These are phyloP conservation scores for Suhomyces xylopsoci DNA, from an alignment of 805 yeast genomes.

Conservation along the genomic window DNA sequence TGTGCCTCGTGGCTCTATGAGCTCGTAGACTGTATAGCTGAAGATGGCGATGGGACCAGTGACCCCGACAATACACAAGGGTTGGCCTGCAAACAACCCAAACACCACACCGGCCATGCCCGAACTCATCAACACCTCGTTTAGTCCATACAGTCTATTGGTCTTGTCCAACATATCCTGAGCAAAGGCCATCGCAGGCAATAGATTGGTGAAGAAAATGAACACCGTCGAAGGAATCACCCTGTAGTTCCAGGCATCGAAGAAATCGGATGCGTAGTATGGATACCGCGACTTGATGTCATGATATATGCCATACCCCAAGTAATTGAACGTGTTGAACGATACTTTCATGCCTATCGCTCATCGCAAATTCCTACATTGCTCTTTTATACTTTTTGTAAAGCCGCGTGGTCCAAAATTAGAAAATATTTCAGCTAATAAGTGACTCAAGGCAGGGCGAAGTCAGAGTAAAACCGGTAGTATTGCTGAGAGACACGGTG, in stretches of 20 bases:
- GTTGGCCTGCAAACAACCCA: slow-evolving; percentile 86
- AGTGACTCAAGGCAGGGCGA: neutral
- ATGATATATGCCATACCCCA: slow-evolving; percentile 50
- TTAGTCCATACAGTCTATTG: slow-evolving; percentile 81
- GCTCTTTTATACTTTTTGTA: neutral
- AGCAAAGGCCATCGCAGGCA: slow-evolving; percentile 95
- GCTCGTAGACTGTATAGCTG: slow-evolving; percentile 82
- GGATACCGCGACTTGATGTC: slow-evolving; percentile 59
- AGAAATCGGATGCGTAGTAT: slow-evolving; percentile 72
- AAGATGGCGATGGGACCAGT: slow-evolving; percentile 95
- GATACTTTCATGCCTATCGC: slow-evolving; percentile 4
- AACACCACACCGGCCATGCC: slow-evolving; percentile 89
- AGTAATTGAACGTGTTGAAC: slow-evolving; percentile 11
- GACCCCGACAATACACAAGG: slow-evolving; percentile 92
- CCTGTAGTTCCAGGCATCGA: slow-evolving; percentile 79
- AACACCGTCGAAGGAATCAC: slow-evolving; percentile 81
- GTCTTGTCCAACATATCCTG: slow-evolving; percentile 97
- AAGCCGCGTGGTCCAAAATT: neutral
- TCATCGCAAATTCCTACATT: neutral
- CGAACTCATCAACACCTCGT: slow-evolving; percentile 78
- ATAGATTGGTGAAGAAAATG: slow-evolving; percentile 83
- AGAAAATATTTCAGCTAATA: neutral
- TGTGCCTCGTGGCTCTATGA: slow-evolving; percentile 52
- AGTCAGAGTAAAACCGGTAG: neutral
- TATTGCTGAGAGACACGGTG: too few species aligned